A percentile compares a stretch with the other conserved stretches of the same genome.
Conservation (phyloP, 495 filamentous ascomycete species). For the Cercophora scortea region DNA sequence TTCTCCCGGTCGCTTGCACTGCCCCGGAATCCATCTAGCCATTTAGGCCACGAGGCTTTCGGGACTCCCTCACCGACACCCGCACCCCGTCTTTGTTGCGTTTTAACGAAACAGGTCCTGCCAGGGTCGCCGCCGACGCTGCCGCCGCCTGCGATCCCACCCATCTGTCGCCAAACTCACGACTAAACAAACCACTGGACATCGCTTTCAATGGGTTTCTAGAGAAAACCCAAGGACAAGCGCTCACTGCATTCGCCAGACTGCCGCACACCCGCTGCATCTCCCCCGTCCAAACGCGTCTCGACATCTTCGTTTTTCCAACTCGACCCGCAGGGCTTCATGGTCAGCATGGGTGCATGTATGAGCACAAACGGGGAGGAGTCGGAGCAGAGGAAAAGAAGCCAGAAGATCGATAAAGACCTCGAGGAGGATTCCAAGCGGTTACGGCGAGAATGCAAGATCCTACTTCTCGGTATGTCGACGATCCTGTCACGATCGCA, state of each 20-base stretch:
- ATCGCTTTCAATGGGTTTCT: conserved; percentile 17
- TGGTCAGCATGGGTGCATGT: conserved; percentile 76
- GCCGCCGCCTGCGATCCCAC: not conserved
- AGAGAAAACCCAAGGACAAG: conserved; percentile 11
- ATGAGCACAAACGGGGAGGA: conserved; percentile 75
- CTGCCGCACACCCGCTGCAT: not conserved
- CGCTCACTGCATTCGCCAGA: conserved; percentile 8
- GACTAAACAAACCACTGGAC: not conserved
- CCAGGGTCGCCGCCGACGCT: not conserved
- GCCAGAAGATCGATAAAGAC: conserved; percentile 84
- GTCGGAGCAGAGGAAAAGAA: conserved; percentile 86
- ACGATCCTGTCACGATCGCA: not conserved
- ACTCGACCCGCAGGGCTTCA: conserved; percentile 8
- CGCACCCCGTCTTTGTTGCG: too few relatives aligned
- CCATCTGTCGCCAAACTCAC: not conserved
- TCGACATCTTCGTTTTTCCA: conserved; percentile 6
- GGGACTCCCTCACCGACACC: too few relatives aligned
- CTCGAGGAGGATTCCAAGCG: conserved; percentile 88
- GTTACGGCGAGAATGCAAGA: conserved; percentile 96
- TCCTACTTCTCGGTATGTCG: conserved; percentile 77
- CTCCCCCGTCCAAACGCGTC: conserved; percentile 1
- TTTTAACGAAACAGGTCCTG: too few relatives aligned
- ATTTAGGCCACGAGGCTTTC: too few relatives aligned
- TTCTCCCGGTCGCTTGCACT: too few relatives aligned
- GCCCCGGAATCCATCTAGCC: too few relatives aligned